Base-by-base conservation (phyloP, 805 yeast species). In the Kluyveromyces nonfermentans region DNA sequence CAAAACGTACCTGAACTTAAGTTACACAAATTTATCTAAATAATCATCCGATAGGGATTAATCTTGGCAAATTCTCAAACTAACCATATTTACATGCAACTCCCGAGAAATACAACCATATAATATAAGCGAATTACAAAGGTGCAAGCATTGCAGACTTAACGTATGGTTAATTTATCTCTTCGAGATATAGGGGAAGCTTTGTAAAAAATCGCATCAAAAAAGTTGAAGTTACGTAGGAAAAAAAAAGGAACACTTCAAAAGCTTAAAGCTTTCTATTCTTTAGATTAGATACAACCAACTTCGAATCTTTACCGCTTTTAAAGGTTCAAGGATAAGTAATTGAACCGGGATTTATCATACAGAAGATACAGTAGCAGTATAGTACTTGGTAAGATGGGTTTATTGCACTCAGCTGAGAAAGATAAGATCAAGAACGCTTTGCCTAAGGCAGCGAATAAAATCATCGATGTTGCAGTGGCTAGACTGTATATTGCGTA, bases 401-500 rank as follows among this genome's bases (percentile, higher is more conserved):
- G 71, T 33, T 54, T 68, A 10, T 51, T 79, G 38, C 65, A 67
- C 7, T 54, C 77, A 5, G 69, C 72, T 6, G 97, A 93, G 59
- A 90, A 87, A 62, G 96, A 90, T 58, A 82, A 84, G 59, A 78
- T 93, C 63, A 89, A 89, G 59, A 70, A 97, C 45, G 87, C 83
- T 16, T 72, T 90, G 43, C 97, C 98, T 35, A 88, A 87, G 63
- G 78, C 85, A 7, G 71, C 90, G 40, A 88, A 88, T 61, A 89
- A 89, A 60, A 75, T 93, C 50, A 70, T 93, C 30, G 96, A 86
- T 65, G 94, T 94, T 38, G 81, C 96, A 0, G 84, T 90, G 2
- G 97, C 96, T 0, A 69, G 95, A 46, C 71, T 93, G 39, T 93
- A 88, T 66, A 77, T 90, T 20, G 95, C 97, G 1, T 80, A 85